A percentile compares a stretch with the other conserved stretches of the same genome.
phyloP scores from a whole-genome alignment of 2,329 filamentous ascomycete species.

The Xylariaceae sp. region DNA sequence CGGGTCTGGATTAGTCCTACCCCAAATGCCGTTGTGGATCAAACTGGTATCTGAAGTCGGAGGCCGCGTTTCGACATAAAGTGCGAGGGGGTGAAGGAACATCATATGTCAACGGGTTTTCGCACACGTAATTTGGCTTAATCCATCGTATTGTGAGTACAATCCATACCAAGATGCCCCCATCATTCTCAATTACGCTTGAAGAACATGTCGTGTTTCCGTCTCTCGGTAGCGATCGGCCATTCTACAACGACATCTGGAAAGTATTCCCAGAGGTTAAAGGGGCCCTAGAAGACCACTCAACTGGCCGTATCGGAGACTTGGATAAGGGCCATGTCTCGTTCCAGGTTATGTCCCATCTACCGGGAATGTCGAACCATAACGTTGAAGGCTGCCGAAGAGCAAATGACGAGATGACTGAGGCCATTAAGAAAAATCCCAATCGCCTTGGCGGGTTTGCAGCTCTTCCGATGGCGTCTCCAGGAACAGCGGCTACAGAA shows the following conservation, averaged over 20 bases:
- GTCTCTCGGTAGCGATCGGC: background rate
- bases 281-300: conserved; percentile 10
- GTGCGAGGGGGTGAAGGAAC: too few relatives aligned
- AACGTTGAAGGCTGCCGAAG: conserved; percentile 20
- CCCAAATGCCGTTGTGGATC: too few relatives aligned
- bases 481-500: conserved; percentile 34
- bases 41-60: too few relatives aligned
- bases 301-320: conserved; percentile 20
- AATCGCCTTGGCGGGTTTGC: conserved; percentile 37
- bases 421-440: conserved; percentile 30
- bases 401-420: conserved; percentile 32
- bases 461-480: conserved; percentile 36
- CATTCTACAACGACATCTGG: conserved; percentile 2
- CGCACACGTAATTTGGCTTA: too few relatives aligned
- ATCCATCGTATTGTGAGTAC: too few relatives aligned
- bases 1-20: too few relatives aligned
- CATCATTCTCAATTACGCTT: conserved; percentile 17
- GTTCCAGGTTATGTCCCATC: conserved; percentile 32
- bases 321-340: conserved; percentile 32
- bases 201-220: conserved; percentile 21
- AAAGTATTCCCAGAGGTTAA: conserved; percentile 6
- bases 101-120: too few relatives aligned
- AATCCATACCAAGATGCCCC: conserved; percentile 4
- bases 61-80: too few relatives aligned
- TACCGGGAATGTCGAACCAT: conserved; percentile 22